phyloP scores from a whole-genome alignment of 2,329 filamentous ascomycete genomes.

The Aureobasidium sp. region DNA sequence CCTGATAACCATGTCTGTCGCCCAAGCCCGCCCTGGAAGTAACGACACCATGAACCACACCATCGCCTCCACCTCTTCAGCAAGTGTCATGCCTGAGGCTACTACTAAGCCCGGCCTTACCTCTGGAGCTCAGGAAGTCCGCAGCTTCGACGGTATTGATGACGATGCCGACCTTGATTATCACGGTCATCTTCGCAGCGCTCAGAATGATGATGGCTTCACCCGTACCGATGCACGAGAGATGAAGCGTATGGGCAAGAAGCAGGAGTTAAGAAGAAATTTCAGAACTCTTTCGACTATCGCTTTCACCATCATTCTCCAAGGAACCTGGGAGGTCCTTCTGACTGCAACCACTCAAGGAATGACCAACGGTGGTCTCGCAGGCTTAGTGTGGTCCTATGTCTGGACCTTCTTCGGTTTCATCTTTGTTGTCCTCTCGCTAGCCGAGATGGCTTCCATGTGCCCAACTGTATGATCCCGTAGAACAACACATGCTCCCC shows the following conservation, averaged over 20 bases:
- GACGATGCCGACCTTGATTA: constrained; percentile 10
- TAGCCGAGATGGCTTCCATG: constrained; percentile 31
- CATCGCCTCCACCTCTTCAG: constrained; percentile 6
- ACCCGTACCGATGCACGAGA: constrained; percentile 24
- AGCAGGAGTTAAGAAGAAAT: constrained; percentile 36
- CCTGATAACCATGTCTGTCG: background rate
- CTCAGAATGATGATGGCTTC: constrained; percentile 12
- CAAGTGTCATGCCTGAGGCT: constrained; percentile 1
- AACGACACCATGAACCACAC: constrained; percentile 10
- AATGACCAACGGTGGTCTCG: constrained; percentile 26
- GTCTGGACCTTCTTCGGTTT: constrained; percentile 17
- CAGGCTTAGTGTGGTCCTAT: constrained; percentile 30
- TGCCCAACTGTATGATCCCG: constrained; percentile 17
- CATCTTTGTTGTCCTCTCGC: constrained; percentile 25
- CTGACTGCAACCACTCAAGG: constrained; percentile 12
- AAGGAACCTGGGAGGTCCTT: constrained; percentile 14
- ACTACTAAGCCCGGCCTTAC: constrained; percentile 1
- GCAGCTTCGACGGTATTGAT: constrained; percentile 8
- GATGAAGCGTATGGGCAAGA: constrained; percentile 43
- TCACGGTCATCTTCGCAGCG: constrained; percentile 12
- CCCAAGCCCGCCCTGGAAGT: background rate
- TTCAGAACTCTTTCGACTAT: constrained; percentile 15
- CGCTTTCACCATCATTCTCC: constrained; percentile 15
- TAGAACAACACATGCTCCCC: background rate
- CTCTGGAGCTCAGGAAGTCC: background rate